Base-by-base conservation (phyloP, 2,329 filamentous ascomycete genomes). In the Apiospora sp. region DNA sequence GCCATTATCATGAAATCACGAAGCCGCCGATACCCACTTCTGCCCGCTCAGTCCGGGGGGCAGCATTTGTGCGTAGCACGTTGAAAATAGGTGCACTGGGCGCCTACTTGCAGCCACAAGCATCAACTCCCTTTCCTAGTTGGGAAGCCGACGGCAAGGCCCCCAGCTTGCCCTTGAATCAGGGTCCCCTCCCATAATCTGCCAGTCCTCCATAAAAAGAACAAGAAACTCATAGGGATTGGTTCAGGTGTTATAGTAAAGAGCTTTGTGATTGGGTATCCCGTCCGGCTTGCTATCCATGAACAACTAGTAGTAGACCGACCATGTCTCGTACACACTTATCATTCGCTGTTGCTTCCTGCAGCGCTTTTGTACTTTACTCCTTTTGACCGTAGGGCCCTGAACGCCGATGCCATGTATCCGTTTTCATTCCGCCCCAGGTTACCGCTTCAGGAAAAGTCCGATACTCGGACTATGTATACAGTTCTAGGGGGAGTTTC, bases 301-400 rank as follows among this genome's bases (percentile, higher is more conserved):
- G 30, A 30, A 68, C n/a, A 68, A 48, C 41, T 30, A 68, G 44
- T 46, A 68, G n/a, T 22, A 30, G 37, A 70, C 54, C 48, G 37
- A 70, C 54, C 48, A 43, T 70, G 49, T 22, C 37, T 70, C 48
- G 44, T 70, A 70, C 12, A 58, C 68, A 58, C 37, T 44, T 49
- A 22, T 70, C 68, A 58, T 70, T 70, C 68, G 68, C 46, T 54
- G 68, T 44, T 43, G 5, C 8, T 30, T 41, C 68, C 68, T 51
- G 49, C 68, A 70, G 68, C 48, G 48, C 34, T 43, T 24, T n/a
- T 16, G 24, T 13, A 27, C 37, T 41, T 43, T 19, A 4, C 48
- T 58, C 16, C 68, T 41, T 49, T 51, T 41, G n/a, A 34, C 30
- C 49, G 43, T 70, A 37, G 49, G 49, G 6, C 48, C 68, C 49